These are phyloP conservation scores for Nicotiana rustica DNA, from an alignment of 305 asterid species.

Conservation along the genomic window DNA sequence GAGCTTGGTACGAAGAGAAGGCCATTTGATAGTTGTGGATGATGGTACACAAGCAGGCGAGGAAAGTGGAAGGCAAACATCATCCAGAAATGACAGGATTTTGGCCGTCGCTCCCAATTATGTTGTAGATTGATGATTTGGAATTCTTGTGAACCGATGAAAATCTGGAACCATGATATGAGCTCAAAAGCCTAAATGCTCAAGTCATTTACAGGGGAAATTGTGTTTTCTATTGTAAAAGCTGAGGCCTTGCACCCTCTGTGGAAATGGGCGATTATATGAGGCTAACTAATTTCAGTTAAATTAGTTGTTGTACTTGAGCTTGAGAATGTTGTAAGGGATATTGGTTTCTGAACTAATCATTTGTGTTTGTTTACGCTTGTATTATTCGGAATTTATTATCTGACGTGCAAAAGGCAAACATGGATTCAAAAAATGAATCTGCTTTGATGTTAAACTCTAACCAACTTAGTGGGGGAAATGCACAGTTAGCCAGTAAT, in stretches of 20 bases:
- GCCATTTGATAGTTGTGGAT: slow-evolving; percentile 83
- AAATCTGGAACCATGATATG: background rate
- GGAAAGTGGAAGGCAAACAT: slow-evolving; percentile 55
- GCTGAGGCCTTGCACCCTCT: background rate
- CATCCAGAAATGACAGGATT: slow-evolving; percentile 79
- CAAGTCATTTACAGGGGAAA: background rate
- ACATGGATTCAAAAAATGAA: too few relatives aligned
- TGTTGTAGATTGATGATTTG: slow-evolving; percentile 63
- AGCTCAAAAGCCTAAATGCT: background rate
- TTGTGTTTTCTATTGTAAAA: background rate
- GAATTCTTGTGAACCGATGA: background rate
- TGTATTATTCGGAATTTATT: too few relatives aligned
- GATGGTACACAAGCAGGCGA: slow-evolving; percentile 71
- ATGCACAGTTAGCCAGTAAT: too few relatives aligned
- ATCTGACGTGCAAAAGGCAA: too few relatives aligned
- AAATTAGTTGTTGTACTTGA: slow-evolving; percentile 11
- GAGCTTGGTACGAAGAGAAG: slow-evolving; percentile 89
- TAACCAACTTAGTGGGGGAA: too few relatives aligned
- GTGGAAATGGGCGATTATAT: slow-evolving; percentile 4
- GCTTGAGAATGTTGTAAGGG: background rate
- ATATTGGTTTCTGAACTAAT: background rate
- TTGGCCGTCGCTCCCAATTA: slow-evolving; percentile 91
- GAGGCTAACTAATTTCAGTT: background rate
- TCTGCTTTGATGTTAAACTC: too few relatives aligned
- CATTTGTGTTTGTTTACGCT: background rate